Evolutionary conservation across 2,329 filamentous ascomycete species (phyloP).

Genomic region (Diaporthe longicolla): DNA sequence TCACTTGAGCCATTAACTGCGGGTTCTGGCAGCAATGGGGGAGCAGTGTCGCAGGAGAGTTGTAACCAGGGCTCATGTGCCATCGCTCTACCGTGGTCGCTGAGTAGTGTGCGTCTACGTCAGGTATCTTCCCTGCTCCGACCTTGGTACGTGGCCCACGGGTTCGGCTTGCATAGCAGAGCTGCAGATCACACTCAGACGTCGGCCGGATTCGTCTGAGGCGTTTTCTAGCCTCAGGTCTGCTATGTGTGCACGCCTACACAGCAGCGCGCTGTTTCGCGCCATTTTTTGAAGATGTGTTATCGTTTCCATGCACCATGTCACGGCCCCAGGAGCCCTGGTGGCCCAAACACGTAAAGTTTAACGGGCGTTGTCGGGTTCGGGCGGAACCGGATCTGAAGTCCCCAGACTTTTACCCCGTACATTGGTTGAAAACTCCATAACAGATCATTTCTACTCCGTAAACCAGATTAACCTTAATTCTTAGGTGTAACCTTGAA

Average conservation of each 20-base stretch:
- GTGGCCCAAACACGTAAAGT: background rate
- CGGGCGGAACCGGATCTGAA: constrained; percentile 16
- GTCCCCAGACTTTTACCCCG: constrained; percentile 30
- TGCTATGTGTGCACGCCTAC: background rate
- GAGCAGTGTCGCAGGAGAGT: background rate
- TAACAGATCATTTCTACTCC: constrained; percentile 21
- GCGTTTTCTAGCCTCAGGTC: background rate
- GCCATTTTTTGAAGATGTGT: background rate
- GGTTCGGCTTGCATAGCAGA: constrained; percentile 11
- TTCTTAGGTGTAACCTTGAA: constrained; percentile 15
- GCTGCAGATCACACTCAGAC: constrained; percentile 6
- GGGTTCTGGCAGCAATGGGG: background rate
- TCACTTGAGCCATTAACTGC: constrained; percentile 9
- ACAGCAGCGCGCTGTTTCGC: background rate
- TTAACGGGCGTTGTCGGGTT: constrained; percentile 8
- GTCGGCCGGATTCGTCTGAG: constrained; percentile 1
- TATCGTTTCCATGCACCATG: background rate
- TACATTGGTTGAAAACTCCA: constrained; percentile 3
- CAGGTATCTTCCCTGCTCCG: constrained; percentile 25
- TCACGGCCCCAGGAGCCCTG: background rate
- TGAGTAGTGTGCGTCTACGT: background rate
- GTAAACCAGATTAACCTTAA: constrained; percentile 28
- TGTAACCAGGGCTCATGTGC: background rate
- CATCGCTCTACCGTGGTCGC: background rate
- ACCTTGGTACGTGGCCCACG: background rate